Conservation (phyloP, 345 rosid genomes). For the Melastoma malabathricum region DNA sequence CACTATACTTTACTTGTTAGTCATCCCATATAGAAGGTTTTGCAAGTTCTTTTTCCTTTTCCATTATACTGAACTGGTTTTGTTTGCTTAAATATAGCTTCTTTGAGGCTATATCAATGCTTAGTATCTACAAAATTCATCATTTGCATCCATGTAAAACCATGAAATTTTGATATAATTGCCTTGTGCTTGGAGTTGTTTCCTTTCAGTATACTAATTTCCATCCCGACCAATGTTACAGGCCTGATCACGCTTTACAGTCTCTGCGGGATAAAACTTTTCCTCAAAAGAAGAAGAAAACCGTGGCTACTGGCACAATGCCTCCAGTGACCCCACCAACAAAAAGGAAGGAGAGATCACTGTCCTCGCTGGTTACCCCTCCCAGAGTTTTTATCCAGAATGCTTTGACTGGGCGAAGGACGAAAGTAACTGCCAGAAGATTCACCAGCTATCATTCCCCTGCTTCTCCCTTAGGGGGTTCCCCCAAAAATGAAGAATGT, state of each 20-base stretch:
- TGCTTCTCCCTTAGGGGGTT: conserved; percentile 24
- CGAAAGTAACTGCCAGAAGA: conserved; percentile 35
- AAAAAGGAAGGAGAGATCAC: conserved; percentile 62
- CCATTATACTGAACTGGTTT: no score
- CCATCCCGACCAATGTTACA: conserved; percentile 14
- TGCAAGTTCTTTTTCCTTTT: no score
- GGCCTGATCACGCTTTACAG: conserved; percentile 72
- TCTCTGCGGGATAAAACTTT: conserved; percentile 57
- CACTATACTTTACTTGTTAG: no score
- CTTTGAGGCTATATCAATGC: no score
- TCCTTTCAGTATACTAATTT: not conserved
- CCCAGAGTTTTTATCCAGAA: conserved; percentile 45
- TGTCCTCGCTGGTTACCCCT: conserved; percentile 48
- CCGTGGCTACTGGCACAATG: conserved; percentile 33
- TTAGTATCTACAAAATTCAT: no score
- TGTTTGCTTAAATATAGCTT: no score
- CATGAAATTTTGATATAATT: no score
- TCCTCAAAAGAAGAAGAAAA: conserved; percentile 48
- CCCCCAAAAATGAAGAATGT: conserved; percentile 28
- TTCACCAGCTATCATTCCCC: conserved; percentile 27
- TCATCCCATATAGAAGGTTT: no score
- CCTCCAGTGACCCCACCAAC: conserved; percentile 35
- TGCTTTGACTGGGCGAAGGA: conserved; percentile 46
- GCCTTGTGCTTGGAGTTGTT: not conserved
- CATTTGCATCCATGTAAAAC: no score